A percentile compares a stretch with the other conserved stretches of the same genome.
phyloP scores from a whole-genome alignment of 2,329 filamentous ascomycete species.

The Ceratocystis ficicola region DNA sequence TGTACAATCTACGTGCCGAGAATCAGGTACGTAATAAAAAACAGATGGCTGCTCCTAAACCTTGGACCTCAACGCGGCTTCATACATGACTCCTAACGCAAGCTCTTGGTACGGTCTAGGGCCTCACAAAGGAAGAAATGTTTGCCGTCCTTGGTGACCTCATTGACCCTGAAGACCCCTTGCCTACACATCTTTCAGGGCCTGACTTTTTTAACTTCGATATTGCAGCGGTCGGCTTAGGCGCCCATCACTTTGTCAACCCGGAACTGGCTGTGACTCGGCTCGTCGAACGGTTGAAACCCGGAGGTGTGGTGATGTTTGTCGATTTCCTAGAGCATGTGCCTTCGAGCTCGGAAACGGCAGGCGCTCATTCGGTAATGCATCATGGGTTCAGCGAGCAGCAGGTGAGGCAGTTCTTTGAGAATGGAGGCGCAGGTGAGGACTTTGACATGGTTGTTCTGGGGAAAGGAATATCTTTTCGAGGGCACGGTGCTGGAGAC shows the following conservation, averaged over 20 bases:
- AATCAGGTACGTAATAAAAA: constrained; percentile 36
- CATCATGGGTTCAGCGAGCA: constrained; percentile 54
- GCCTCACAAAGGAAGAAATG: constrained; percentile 42
- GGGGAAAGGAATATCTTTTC: constrained; percentile 38
- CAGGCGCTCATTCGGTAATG: constrained; percentile 33
- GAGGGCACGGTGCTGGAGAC: constrained; percentile 28
- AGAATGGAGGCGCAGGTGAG: constrained; percentile 45
- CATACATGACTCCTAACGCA: background rate
- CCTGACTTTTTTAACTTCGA: constrained; percentile 59
- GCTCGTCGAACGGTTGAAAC: constrained; percentile 49
- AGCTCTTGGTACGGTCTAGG: constrained; percentile 29
- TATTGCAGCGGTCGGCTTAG: constrained; percentile 48
- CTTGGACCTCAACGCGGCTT: background rate
- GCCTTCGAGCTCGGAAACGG: constrained; percentile 24
- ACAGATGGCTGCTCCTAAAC: background rate
- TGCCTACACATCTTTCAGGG: constrained; percentile 44
- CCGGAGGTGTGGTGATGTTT: constrained; percentile 55
- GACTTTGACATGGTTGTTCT: constrained; percentile 48
- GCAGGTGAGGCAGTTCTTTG: constrained; percentile 48
- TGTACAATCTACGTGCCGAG: constrained; percentile 50
- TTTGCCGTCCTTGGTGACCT: constrained; percentile 48
- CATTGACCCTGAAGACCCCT: constrained; percentile 34
- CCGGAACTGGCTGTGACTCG: constrained; percentile 46
- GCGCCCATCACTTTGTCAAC: constrained; percentile 57
- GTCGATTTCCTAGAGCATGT: constrained; percentile 53